Base-by-base conservation (phyloP, 805 yeast species). In the Candida railenensis region DNA sequence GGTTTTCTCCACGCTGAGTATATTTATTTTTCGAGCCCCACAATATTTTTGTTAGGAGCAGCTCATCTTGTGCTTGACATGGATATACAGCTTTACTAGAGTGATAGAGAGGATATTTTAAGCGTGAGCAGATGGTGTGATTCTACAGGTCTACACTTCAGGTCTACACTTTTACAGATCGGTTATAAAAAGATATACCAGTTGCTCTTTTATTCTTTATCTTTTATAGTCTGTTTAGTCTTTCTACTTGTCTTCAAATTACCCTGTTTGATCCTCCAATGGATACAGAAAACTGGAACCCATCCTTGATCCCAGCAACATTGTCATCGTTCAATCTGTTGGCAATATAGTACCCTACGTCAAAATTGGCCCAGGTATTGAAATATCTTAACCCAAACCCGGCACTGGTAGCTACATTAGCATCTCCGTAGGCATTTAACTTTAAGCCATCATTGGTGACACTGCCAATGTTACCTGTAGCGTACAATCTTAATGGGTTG, bases 401-500 rank as follows among this genome's bases (percentile, higher is more conserved):
- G 18, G 59, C 51, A 44, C 64, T 60, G 21, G 61, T 41, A 7
- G 60, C 67, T 4, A 60, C 52, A 8, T 20, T 46, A 12, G 53
- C 43, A 4, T 52, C 63, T 22, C 51, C 44, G 18, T 62, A 42
- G 33, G 67, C 45, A 47, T 67, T 59, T 56, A 55, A 79, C 74
- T 45, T 80, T 78, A 1, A 96, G 97, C 37, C 84, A 33, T 59
- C 65, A 22, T 51, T 45, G 16, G 63, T 40, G 34, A 69, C 45
- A 46, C 66, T 60, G 1, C 96, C 97, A 37, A 84, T 82, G 57
- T 81, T 78, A 22, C 81, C 59, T 46, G 87, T 85, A 28, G 75
- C 65, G 58, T 87, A 94, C 28, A 87, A 60, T 43, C 76, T 54
- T 50, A 72, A 60, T 1, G 76, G 76, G 47, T 63, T 63, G 11